Conservation (phyloP, 2,329 filamentous ascomycete genomes). For the Hypoxylon sp. region DNA sequence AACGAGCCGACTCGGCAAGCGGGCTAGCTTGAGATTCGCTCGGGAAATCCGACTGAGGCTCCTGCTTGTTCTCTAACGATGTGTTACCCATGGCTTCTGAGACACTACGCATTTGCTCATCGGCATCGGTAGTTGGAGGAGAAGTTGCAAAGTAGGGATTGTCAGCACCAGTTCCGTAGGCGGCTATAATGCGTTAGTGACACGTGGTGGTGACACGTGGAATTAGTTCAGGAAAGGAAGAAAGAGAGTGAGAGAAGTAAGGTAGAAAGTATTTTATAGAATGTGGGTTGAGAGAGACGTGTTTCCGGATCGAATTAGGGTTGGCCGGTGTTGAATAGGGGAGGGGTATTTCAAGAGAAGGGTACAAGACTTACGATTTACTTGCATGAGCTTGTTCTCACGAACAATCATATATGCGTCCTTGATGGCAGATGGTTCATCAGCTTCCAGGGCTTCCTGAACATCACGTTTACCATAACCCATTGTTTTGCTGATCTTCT, state of each 20-base stretch:
- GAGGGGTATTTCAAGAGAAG: conserved; percentile 4
- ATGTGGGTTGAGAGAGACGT: neutral
- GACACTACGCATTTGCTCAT: conserved; percentile 70
- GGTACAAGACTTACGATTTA: conserved; percentile 78
- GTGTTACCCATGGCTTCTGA: conserved; percentile 64
- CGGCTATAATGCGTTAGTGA: conserved; percentile 60
- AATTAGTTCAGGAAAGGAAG: neutral
- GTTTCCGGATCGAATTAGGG: neutral
- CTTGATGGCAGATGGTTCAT: conserved; percentile 98
- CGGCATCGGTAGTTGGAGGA: conserved; percentile 64
- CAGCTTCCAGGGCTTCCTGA: conserved; percentile 89
- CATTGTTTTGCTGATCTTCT: conserved; percentile 98
- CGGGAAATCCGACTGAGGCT: conserved; percentile 35
- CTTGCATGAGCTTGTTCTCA: conserved; percentile 97
- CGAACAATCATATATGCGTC: conserved; percentile 98
- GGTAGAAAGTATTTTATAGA: neutral
- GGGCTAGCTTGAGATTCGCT: conserved; percentile 63
- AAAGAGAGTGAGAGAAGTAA: neutral
- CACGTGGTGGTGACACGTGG: conserved; percentile 43
- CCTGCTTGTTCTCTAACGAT: conserved; percentile 36
- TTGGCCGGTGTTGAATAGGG: neutral
- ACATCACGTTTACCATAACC: conserved; percentile 96
- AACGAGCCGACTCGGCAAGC: conserved; percentile 69
- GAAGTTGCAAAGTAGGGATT: conserved; percentile 62
- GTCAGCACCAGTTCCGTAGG: conserved; percentile 59